Base-by-base conservation (phyloP, 2,329 filamentous ascomycete genomes). In the Nigrospora sphaerica region DNA sequence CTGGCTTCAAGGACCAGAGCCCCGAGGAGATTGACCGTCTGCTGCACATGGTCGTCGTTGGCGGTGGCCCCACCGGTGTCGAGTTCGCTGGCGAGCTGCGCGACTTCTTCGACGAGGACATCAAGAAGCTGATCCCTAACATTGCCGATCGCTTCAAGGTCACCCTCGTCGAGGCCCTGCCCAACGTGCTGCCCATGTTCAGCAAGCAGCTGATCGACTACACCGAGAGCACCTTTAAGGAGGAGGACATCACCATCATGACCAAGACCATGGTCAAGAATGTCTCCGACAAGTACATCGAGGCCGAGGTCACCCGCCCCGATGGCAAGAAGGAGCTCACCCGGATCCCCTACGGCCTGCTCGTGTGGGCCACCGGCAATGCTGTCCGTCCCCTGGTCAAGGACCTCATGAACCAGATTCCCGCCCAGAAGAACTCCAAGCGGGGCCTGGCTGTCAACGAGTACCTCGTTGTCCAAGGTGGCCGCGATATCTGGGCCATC, bases 211-310 rank as follows among this genome's bases (percentile, higher is more conserved):
- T 98, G 62, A 97, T 98, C 63, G 93, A 98, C 62, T 98, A 98
- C 78, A 98, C 93, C 58, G 93, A 98, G 74, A 92, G 91, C 70
- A 96, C 92, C 40, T 95, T 98, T 76, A 93, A 95, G 73, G 93
- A 98, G 75, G 93, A 98, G 72, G 91, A 90, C 64, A 98, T 98
- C 64, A 85, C 88, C 58, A 95, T 98, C 72, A 86, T 88, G 70
- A 95, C 93, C 59, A 97, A 97, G 81, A 97, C 93, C 55, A 95
- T 95, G 85, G 93, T 98, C 66, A 97, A 97, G 80, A 91, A 86
- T 52, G 93, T 98, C 49, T 95, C 89, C 32, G 85, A 93, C 60
- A 95, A 87, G 71, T 85, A 81, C 63, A 92, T 98, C 61, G 89
- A 97, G 73, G 93, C 92, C 54, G 88, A 95, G 68, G 81, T 83